Evolutionary conservation across 2,329 filamentous ascomycete species (phyloP).

Genomic region (Penicillium sp.): DNA sequence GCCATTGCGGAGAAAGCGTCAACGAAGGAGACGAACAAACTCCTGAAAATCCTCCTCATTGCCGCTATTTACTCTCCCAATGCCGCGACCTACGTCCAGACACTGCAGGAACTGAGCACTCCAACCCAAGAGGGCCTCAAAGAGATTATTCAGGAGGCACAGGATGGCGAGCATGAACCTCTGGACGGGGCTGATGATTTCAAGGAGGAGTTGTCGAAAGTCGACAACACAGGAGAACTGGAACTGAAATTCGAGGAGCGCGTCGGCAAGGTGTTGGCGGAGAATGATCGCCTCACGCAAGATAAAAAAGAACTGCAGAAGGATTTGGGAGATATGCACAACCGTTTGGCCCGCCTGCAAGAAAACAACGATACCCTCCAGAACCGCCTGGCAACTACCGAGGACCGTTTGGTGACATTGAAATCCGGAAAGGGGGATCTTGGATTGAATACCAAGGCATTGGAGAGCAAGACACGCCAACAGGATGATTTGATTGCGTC

Average conservation of each 20-base stretch:
- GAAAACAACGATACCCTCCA: conserved; percentile 54
- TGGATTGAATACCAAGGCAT: conserved; percentile 51
- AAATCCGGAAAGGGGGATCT: conserved; percentile 51
- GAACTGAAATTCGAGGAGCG: conserved; percentile 55
- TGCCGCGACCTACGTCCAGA: conserved; percentile 58
- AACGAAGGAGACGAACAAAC: conserved; percentile 53
- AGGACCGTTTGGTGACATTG: conserved; percentile 58
- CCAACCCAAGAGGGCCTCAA: conserved; percentile 51
- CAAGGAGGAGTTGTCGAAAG: conserved; percentile 39
- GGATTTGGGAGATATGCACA: conserved; percentile 59
- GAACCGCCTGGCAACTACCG: conserved; percentile 49
- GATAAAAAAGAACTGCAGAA: conserved; percentile 56
- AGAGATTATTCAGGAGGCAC: conserved; percentile 52
- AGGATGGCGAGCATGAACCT: conserved; percentile 45
- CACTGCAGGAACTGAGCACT: conserved; percentile 48
- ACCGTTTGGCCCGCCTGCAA: conserved; percentile 61
- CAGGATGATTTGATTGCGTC: conserved; percentile 73
- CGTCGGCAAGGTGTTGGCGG: conserved; percentile 52
- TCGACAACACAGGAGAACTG: conserved; percentile 44
- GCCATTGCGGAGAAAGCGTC: conserved; percentile 50
- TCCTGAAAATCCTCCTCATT: conserved; percentile 67
- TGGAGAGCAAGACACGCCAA: conserved; percentile 59
- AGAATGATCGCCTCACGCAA: conserved; percentile 62
- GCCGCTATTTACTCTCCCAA: conserved; percentile 65
- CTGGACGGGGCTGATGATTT: conserved; percentile 42